These are phyloP conservation scores for Usnea hakonensis DNA, from an alignment of 495 filamentous ascomycete species.

Conservation along the genomic window DNA sequence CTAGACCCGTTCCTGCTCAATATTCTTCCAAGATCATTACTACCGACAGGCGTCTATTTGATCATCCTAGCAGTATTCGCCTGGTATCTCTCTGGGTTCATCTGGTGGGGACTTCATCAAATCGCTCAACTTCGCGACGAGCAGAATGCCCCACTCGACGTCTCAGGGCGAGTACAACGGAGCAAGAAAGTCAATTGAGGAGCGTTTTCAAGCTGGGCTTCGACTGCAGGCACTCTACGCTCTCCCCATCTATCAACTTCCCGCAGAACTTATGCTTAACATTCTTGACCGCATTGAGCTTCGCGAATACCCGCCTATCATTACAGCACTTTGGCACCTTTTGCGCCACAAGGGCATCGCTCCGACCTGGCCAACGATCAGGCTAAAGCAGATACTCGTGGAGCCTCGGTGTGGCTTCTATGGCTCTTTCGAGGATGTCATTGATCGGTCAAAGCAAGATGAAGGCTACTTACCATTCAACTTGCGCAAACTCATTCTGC, in stretches of 20 bases:
- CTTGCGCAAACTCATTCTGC: slow-evolving; percentile 5
- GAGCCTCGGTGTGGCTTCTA: slow-evolving; percentile 18
- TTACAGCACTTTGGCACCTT: slow-evolving; percentile 34
- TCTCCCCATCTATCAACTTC: slow-evolving; percentile 30
- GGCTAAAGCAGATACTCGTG: slow-evolving; percentile 15
- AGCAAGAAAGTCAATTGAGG: slow-evolving; percentile 15
- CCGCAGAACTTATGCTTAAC: slow-evolving; percentile 35
- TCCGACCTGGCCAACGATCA: slow-evolving; percentile 13
- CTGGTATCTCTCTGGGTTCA: slow-evolving; percentile 37
- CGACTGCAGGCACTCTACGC: slow-evolving; percentile 12
- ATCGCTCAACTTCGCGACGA: background rate
- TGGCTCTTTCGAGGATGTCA: slow-evolving; percentile 14
- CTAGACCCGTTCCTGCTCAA: slow-evolving; percentile 78
- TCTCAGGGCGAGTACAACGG: background rate
- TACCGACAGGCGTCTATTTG: slow-evolving; percentile 58
- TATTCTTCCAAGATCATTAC: slow-evolving; percentile 59
- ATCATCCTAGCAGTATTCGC: slow-evolving; percentile 46
- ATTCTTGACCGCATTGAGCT: slow-evolving; percentile 32
- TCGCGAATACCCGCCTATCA: slow-evolving; percentile 32
- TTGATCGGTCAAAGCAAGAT: slow-evolving; percentile 6
- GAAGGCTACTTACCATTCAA: slow-evolving; percentile 2
- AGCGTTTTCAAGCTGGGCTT: slow-evolving; percentile 15
- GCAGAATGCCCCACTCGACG: slow-evolving; percentile 10
- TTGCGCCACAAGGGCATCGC: slow-evolving; percentile 25
- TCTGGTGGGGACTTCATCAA: slow-evolving; percentile 16